Evolutionary conservation across 2,329 filamentous ascomycete species (phyloP).

Genomic region (Xylariaceae sp.): DNA sequence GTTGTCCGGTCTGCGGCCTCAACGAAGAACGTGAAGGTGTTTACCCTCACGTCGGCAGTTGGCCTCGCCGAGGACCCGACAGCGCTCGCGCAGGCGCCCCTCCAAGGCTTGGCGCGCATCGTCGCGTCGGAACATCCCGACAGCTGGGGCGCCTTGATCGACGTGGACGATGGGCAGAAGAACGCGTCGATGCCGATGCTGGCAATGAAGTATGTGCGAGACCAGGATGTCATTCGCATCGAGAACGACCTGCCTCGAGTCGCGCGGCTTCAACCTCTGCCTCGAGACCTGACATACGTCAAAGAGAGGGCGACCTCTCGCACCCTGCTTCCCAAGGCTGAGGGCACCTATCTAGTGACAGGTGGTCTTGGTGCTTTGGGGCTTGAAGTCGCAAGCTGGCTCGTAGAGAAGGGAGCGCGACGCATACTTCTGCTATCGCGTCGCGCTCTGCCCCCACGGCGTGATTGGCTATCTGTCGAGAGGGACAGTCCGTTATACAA

Average conservation of each 20-base stretch:
- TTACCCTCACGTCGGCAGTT: slow-evolving; percentile 17
- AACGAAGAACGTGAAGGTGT: slow-evolving; percentile 7
- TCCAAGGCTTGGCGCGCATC: slow-evolving; percentile 36
- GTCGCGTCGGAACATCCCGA: slow-evolving; percentile 37
- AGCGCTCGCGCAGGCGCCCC: slow-evolving; percentile 32
- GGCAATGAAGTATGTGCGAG: slow-evolving; percentile 35
- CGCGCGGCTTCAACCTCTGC: slow-evolving; percentile 24
- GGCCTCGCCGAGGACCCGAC: slow-evolving; percentile 1
- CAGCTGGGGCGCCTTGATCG: slow-evolving; percentile 32
- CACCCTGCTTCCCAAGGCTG: slow-evolving; percentile 22
- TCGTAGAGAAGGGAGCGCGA: no score
- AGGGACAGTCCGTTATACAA: no score
- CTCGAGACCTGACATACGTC: slow-evolving; percentile 18
- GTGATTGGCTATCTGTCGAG: no score
- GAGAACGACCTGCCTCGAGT: slow-evolving; percentile 29
- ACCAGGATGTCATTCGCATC: slow-evolving; percentile 35
- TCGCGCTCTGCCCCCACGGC: no score
- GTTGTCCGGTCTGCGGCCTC: not conserved
- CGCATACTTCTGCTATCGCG: no score
- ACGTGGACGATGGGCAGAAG: slow-evolving; percentile 32
- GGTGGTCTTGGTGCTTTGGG: slow-evolving; percentile 38
- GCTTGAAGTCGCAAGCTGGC: slow-evolving; percentile 33
- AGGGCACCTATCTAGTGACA: slow-evolving; percentile 42
- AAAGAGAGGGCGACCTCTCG: slow-evolving; percentile 5
- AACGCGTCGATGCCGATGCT: slow-evolving; percentile 29